Evolutionary conservation across 1,139 yeast genomes (phyloP).

Genomic region (Kodamaea plutei): DNA sequence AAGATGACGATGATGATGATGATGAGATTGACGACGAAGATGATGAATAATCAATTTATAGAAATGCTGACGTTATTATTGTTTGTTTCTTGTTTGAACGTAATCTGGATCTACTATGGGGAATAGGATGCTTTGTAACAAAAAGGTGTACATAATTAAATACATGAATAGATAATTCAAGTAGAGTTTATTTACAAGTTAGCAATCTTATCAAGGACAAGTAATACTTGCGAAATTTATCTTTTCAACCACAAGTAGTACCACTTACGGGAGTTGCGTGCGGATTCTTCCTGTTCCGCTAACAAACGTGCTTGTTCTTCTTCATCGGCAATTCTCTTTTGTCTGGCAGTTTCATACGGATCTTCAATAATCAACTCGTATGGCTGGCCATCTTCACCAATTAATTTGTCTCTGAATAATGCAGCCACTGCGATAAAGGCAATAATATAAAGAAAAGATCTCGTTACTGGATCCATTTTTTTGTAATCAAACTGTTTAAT

Average conservation of each 20-base stretch:
- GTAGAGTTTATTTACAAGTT: too few species aligned
- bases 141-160: too few species aligned
- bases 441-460: conserved; percentile 46
- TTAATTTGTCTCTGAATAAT: conserved; percentile 45
- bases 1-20: conserved; percentile 63
- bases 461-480: conserved; percentile 53
- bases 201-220: too few species aligned
- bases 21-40: conserved; percentile 24
- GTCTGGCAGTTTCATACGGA: conserved; percentile 31
- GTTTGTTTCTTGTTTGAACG: too few species aligned
- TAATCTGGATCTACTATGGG: too few species aligned
- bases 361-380: conserved; percentile 37
- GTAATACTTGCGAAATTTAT: too few species aligned
- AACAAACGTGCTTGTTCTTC: conserved; percentile 10
- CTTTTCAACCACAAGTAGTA: conserved; percentile 43
- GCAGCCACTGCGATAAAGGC: conserved; percentile 41
- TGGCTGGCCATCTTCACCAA: conserved; percentile 49
- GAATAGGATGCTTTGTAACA: too few species aligned
- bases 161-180: too few species aligned
- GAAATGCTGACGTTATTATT: too few species aligned
- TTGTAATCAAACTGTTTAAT: conserved; percentile 47
- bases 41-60: too few species aligned
- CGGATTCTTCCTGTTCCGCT: conserved; percentile 10
- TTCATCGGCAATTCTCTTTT: conserved; percentile 15
- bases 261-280: conserved; percentile 28